Base-by-base conservation (phyloP, 2,329 filamentous ascomycete genomes). In the Microdochium bolleyi region DNA sequence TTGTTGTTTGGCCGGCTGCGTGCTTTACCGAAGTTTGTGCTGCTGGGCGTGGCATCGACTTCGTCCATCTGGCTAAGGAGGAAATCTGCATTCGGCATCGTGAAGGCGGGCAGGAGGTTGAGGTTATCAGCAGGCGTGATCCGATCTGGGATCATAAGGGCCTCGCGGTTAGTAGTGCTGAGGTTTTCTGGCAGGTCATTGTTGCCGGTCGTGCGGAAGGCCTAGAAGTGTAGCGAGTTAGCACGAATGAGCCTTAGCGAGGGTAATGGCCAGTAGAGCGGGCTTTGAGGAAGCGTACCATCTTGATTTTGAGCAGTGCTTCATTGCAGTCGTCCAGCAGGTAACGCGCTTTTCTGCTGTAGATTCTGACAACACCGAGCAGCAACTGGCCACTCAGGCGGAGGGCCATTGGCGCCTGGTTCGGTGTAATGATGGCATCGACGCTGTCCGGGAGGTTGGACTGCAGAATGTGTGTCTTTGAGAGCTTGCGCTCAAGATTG, bases 401-500 rank as follows among this genome's bases (percentile, higher is more conserved):
- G 64, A 99, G 73, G 27, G 94, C 94, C 82, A 99, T 92, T 27
- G 94, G 94, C 44, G 92, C 94, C 72, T 96, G 90, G 58, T 87
- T 89, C 49, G 90, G 89, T 54, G 89, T 89, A 60, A 97, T 94
- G 69, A 99, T 99, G 61, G 91, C 90, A 69, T 90, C 88, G 59
- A 99, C 92, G 70, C 92, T 96, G 73, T 91, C 89, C 63, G 92
- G 88, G 61, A 99, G 88, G 73, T 96, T 95, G 55, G 92, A 92
- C 67, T 96, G 90, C 58, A 99, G 71, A 60, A 97, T 94, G 65
- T 96, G 91, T 58, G 90, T 91, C 74, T 99, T 99, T 61, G 92
- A 95, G 55, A 99, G 84, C 76, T 97, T 99, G 78, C 92, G 91
- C 81, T 97, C 94, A 59, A 97, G 80, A 72, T 97, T 99, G 75